Conservation (phyloP, 2,329 filamentous ascomycete species). For the Teratosphaeria nubilosa region DNA sequence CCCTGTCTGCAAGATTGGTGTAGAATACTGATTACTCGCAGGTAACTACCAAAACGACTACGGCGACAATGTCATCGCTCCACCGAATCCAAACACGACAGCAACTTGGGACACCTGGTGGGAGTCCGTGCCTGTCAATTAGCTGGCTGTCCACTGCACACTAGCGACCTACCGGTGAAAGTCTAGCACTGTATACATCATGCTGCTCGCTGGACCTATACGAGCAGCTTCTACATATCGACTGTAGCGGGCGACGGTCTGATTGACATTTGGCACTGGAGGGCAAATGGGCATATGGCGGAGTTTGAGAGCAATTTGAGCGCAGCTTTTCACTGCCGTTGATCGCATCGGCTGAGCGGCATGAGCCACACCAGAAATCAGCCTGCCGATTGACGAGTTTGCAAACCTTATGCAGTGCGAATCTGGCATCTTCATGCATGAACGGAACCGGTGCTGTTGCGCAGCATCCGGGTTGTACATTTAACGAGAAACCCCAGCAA, state of each 20-base stretch:
- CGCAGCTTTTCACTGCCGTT: not conserved
- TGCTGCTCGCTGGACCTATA: not conserved
- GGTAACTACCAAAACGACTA: slow-evolving; percentile 49
- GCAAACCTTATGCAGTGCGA: not conserved
- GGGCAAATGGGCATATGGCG: not conserved
- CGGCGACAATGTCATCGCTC: slow-evolving; percentile 40
- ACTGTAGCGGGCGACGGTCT: not conserved
- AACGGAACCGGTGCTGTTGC: not conserved
- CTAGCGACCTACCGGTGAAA: not conserved
- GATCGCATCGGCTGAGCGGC: not conserved
- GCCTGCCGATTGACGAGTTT: not conserved
- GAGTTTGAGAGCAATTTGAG: not conserved
- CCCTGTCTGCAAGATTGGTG: slow-evolving; percentile 3
- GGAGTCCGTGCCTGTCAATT: not conserved
- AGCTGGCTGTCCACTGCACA: not conserved
- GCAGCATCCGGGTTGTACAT: not conserved
- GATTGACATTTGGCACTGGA: not conserved
- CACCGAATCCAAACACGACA: slow-evolving; percentile 22
- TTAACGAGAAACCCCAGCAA: not conserved
- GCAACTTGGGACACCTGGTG: not conserved
- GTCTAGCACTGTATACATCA: not conserved
- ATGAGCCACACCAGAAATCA: not conserved
- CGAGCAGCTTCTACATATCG: not conserved
- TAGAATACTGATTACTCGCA: slow-evolving; percentile 14
- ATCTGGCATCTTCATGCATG: not conserved